phyloP scores from a whole-genome alignment of 306 rosid genomes.

The Ormosia emarginata region DNA sequence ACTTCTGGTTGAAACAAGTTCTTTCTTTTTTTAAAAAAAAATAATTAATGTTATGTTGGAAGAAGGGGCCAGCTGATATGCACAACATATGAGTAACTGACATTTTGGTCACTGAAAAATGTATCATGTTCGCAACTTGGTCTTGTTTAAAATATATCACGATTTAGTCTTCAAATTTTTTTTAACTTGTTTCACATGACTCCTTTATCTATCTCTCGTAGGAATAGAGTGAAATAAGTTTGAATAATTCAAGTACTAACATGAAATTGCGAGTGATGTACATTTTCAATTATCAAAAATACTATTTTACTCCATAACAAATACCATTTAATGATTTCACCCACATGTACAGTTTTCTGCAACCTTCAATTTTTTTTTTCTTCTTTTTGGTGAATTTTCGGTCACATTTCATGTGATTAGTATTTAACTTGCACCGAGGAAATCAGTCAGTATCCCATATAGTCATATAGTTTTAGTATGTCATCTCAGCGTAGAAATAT shows the following conservation, averaged over 20 bases:
- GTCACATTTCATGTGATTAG: background rate
- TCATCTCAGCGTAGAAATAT: background rate
- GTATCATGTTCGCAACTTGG: background rate
- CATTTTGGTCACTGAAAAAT: background rate
- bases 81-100: background rate
- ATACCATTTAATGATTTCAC: background rate
- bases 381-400: background rate
- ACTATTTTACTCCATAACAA: background rate
- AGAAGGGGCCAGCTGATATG: background rate
- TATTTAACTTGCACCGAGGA: background rate
- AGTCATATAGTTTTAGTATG: background rate
- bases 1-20: background rate
- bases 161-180: background rate
- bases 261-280: background rate
- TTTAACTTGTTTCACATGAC: background rate
- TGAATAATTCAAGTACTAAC: background rate
- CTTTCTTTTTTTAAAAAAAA: background rate
- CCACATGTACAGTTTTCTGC: background rate
- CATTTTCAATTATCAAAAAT: background rate
- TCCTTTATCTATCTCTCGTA: background rate
- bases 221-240: background rate
- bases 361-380: background rate
- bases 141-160: background rate
- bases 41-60: background rate
- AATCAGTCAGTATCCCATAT: background rate